Conservation (phyloP, 2,329 filamentous ascomycete genomes). For the Pleoardoris graminearum region DNA sequence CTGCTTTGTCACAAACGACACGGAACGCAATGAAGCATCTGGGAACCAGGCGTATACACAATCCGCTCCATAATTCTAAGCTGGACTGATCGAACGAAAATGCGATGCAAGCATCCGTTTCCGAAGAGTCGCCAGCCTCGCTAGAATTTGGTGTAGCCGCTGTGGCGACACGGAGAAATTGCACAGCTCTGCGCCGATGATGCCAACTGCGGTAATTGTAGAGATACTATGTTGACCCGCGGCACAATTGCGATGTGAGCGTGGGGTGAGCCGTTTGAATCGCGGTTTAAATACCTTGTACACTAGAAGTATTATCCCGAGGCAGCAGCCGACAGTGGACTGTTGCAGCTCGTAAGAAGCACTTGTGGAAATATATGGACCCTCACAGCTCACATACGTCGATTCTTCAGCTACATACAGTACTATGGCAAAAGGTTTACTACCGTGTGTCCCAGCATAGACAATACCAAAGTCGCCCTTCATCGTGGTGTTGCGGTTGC, state of each 20-base stretch:
- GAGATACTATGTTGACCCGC: background rate
- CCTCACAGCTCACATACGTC: too few species aligned
- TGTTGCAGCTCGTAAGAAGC: background rate
- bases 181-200: constrained; percentile 7
- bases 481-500: too few species aligned
- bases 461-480: too few species aligned
- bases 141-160: too few species aligned
- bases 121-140: constrained; percentile 9
- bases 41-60: background rate
- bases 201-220: background rate
- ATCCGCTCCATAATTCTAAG: too few species aligned
- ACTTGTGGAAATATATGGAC: too few species aligned
- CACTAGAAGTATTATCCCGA: constrained; percentile 1
- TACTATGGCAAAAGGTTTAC: too few species aligned
- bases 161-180: constrained; percentile 16
- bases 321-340: background rate
- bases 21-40: background rate
- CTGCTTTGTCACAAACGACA: background rate
- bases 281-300: background rate
- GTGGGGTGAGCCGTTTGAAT: background rate
- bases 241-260: background rate
- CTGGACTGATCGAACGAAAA: too few species aligned
- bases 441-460: too few species aligned
- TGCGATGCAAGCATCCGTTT: too few species aligned
- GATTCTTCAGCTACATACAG: too few species aligned